Percentiles rank a stretch among this genome's conserved stretches.
Conservation (phyloP, 139 green algal genomes). For the Pseudopediastrum boryanum region DNA sequence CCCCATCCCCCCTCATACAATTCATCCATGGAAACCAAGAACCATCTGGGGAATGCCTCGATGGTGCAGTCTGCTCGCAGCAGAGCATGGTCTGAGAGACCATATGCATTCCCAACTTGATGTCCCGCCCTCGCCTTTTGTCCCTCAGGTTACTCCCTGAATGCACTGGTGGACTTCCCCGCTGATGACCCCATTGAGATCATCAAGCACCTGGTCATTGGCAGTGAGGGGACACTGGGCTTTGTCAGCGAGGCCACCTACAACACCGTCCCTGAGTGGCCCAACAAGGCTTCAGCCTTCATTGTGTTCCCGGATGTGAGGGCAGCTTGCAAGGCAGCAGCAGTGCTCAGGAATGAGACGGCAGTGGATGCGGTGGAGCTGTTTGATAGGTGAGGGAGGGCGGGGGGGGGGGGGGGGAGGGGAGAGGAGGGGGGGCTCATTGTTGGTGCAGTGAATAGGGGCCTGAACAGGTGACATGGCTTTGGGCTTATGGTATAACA, state of each 20-base stretch:
- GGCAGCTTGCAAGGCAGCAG: constrained; percentile 76
- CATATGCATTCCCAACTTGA: no score
- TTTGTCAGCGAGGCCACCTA: constrained; percentile 78
- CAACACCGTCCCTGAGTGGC: constrained; percentile 15
- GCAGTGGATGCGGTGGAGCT: constrained; percentile 96
- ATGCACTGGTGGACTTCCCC: constrained; percentile 96
- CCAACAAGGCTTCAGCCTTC: constrained; percentile 78
- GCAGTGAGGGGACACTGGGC: constrained; percentile 92
- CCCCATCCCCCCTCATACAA: no score
- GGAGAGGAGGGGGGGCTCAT: no score
- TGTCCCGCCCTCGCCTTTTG: no score
- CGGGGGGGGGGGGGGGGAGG: no score
- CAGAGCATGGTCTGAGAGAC: no score
- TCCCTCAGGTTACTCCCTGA: constrained; percentile 77
- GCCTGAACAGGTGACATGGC: no score
- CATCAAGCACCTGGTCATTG: constrained; percentile 96
- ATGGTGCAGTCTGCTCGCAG: no score
- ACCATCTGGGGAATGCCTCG: no score
- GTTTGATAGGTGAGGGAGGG: constrained; percentile 76
- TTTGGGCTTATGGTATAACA: no score
- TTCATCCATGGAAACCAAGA: no score
- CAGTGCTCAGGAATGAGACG: constrained; percentile 86
- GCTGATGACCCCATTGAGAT: constrained; percentile 93
- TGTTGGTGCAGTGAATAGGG: no score
- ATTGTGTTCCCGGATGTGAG: constrained; percentile 92